Base-by-base conservation (phyloP, 345 rosid genomes). In the Boechera stricta region DNA sequence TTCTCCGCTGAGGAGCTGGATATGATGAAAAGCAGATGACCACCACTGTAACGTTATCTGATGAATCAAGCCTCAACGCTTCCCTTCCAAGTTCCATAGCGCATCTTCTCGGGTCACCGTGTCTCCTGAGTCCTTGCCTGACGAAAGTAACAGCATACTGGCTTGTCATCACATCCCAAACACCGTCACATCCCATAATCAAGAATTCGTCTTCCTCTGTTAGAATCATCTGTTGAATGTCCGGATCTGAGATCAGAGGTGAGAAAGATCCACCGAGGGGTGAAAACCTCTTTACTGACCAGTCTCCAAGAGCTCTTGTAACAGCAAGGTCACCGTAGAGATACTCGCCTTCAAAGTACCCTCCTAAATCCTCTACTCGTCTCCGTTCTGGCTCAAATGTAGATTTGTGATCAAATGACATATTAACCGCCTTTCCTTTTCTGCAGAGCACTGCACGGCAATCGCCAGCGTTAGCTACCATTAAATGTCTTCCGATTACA, bases 381-480 rank as follows among this genome's bases (percentile, higher is more conserved):
- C 8, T 69, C 82, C 64, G 85, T 72, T 94, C 98, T 56, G 70
- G 76, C 44, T 15, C 39, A 66, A 88, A 85, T 59, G 90, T 80
- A 28, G 93, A 91, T 69, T 86, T 89, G 68, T 94, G 98, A 80
- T 91, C 98, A 68, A 36, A 74, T 5, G 98, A 94, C 91, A 91
- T 85, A 68, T 88, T 90, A 57, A 84, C 72, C 21, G 96, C 94
- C 2, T 44, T 52, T 49, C 98, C 98, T 28, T 48, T 45, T 49
- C 85, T 84, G 33, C 94, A 94, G 44, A 91, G 83, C 53, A 94
- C 97, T 45, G 98, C 97, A 45, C 95, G 90, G 33, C 92, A 94
- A 79, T 94, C 98, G 3, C 98, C 95, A 21, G 87, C 97, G 77
- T 94, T 94, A 77, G 97, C 97, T 67, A 94, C 95, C 69, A 90